Evolutionary conservation across 2,329 filamentous ascomycete genomes (phyloP).

Genomic region (Lanzia echinophila): DNA sequence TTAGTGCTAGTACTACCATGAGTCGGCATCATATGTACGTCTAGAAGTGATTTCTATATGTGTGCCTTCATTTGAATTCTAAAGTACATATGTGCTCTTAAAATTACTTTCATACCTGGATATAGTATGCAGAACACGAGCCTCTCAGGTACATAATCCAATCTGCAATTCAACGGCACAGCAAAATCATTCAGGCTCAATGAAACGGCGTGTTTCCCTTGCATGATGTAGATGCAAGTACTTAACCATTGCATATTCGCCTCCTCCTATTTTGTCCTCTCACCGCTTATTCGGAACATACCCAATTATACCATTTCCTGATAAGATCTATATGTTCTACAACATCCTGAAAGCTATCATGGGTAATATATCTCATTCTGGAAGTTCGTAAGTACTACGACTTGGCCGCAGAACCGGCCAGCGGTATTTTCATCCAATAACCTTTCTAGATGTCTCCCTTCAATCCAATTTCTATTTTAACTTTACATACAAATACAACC

Average conservation of each 20-base stretch:
- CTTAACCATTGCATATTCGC: constrained; percentile 9
- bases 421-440: constrained; percentile 6
- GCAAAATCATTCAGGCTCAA: background rate
- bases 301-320: constrained; percentile 1
- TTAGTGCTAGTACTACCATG: background rate
- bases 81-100: too few relatives aligned
- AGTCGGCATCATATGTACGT: too few relatives aligned
- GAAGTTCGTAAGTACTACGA: background rate
- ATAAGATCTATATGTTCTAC: background rate
- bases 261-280: constrained; percentile 1
- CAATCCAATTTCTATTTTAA: background rate
- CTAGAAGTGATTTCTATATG: too few relatives aligned
- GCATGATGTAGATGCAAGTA: constrained; percentile 9
- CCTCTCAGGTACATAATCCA: constrained; percentile 1
- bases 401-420: background rate
- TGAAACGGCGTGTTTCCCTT: background rate
- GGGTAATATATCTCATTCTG: background rate
- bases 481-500: background rate
- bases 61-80: too few relatives aligned
- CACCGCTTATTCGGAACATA: constrained; percentile 5
- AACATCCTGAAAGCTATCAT: background rate
- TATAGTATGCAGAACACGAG: background rate
- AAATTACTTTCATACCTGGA: background rate
- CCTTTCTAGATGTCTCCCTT: background rate
- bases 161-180: constrained; percentile 2